Conservation (phyloP, 352 stramenopile species). For the Globisporangium ultimum region DNA sequence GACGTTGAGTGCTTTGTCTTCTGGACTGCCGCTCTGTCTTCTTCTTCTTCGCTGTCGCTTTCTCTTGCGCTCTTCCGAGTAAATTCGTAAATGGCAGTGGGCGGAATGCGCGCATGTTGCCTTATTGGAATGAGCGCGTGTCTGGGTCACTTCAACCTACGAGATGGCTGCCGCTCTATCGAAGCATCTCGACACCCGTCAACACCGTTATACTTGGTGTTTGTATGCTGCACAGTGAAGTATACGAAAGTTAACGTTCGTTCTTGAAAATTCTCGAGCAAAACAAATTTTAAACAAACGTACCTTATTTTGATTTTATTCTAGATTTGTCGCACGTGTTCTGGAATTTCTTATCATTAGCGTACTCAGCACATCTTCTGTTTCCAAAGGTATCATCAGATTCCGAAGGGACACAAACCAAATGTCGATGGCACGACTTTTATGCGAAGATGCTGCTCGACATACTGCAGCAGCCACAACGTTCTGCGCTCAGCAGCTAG, state of each 20-base stretch:
- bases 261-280: background rate
- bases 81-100: background rate
- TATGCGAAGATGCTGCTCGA: background rate
- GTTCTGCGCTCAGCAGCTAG: too few relatives aligned
- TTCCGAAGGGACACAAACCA: background rate
- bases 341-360: background rate
- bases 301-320: too few relatives aligned
- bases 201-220: background rate
- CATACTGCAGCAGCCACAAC: too few relatives aligned
- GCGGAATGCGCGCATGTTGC: background rate
- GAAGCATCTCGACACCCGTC: too few relatives aligned
- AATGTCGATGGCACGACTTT: background rate
- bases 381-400: background rate
- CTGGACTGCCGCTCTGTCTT: too few relatives aligned
- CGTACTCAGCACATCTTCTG: background rate
- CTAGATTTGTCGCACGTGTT: background rate
- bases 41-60: background rate
- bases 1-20: too few relatives aligned
- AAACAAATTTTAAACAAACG: too few relatives aligned
- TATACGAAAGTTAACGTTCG: background rate
- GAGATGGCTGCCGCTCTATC: too few relatives aligned
- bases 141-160: background rate
- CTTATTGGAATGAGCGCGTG: too few relatives aligned
- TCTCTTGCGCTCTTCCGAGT: background rate
- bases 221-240: background rate